Conservation (phyloP, 805 yeast genomes). For the Candida broadrunensis region DNA sequence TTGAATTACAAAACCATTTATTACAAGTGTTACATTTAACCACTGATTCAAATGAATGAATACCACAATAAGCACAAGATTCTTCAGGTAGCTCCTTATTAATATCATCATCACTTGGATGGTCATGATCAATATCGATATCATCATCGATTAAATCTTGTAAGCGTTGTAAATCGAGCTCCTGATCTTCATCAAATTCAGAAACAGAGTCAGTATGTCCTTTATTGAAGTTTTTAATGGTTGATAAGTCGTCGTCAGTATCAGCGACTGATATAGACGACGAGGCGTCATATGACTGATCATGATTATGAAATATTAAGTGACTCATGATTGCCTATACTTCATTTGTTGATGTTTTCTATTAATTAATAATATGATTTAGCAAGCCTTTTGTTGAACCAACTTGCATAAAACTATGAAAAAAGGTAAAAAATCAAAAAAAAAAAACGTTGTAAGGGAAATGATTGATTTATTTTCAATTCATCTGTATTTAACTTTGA, state of each 20-base stretch:
- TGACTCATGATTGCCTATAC: too few species aligned
- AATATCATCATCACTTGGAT: background rate
- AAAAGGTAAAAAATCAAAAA: too few species aligned
- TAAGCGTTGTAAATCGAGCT: slow-evolving; percentile 4
- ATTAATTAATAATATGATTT: too few species aligned
- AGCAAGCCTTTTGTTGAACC: too few species aligned
- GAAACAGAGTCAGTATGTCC: background rate
- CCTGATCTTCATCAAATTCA: slow-evolving; percentile 2
- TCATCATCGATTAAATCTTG: slow-evolving; percentile 9
- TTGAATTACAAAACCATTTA: slow-evolving; percentile 89
- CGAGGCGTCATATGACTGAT: slow-evolving; percentile 4
- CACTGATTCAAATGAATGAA: slow-evolving; percentile 60
- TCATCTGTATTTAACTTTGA: too few species aligned
- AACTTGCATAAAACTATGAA: too few species aligned
- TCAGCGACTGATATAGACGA: background rate
- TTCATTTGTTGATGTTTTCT: too few species aligned
- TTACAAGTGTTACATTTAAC: slow-evolving; percentile 74
- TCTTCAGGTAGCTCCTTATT: slow-evolving; percentile 11
- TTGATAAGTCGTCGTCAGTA: background rate
- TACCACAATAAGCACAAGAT: slow-evolving; percentile 70
- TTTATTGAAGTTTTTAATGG: background rate
- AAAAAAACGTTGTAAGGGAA: too few species aligned
- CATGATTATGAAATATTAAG: slow-evolving; percentile 17
- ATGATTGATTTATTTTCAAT: too few species aligned
- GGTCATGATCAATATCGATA: background rate